Percentiles rank a stretch among this genome's conserved stretches.
Evolutionary conservation across 2,329 filamentous ascomycete species (phyloP).

Genomic region (Fusarium incarnatum): DNA sequence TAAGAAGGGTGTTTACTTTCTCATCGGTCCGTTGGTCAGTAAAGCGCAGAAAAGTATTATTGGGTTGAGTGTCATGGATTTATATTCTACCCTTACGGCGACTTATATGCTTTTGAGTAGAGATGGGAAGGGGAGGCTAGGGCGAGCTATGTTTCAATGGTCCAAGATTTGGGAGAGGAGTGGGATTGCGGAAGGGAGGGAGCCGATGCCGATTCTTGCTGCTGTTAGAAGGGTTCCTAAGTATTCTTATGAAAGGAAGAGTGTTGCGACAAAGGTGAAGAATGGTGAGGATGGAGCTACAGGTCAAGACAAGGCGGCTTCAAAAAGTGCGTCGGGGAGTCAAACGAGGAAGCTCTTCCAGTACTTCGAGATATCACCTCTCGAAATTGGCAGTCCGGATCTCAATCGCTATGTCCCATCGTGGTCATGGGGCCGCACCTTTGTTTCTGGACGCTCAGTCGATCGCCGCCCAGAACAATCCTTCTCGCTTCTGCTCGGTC

Average conservation of each 20-base stretch:
- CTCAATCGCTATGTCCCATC: constrained; percentile 38
- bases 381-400: constrained; percentile 38
- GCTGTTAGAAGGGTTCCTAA: constrained; percentile 36
- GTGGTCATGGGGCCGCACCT: constrained; percentile 43
- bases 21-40: constrained; percentile 34
- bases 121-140: constrained; percentile 25
- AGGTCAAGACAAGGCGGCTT: accelerated
- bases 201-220: constrained; percentile 41
- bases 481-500: constrained; percentile 29
- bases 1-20: constrained; percentile 37
- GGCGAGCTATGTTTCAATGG: constrained; percentile 38
- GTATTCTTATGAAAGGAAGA: constrained; percentile 25
- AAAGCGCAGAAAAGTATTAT: constrained; percentile 44
- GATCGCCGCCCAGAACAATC: constrained; percentile 40
- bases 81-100: constrained; percentile 39
- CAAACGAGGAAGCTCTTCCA: constrained; percentile 23
- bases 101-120: constrained; percentile 34
- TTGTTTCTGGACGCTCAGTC: constrained; percentile 34
- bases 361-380: constrained; percentile 42
- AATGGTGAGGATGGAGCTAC: accelerated
- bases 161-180: constrained; percentile 37
- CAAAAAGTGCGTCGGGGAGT: too few species aligned
- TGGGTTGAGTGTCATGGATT: constrained; percentile 40
- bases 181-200: constrained; percentile 16
- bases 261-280: constrained; percentile 7